Evolutionary conservation across 1,139 yeast species (phyloP).

Genomic region (Suhomyces maxii): DNA sequence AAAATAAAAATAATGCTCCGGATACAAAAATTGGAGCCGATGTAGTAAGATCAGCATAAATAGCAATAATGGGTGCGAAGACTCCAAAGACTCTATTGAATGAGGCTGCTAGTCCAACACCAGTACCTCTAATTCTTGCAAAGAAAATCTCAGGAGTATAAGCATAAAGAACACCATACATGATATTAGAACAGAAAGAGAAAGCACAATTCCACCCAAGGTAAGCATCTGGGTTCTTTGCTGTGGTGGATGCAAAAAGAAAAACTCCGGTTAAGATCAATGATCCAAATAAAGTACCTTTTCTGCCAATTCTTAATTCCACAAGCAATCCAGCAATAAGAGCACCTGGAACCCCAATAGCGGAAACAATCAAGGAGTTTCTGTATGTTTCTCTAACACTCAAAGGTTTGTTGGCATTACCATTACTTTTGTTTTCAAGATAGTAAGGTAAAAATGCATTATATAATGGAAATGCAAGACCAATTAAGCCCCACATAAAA

Average conservation of each 20-base stretch:
- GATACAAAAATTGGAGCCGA: conserved; percentile 46
- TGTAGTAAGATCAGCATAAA: conserved; percentile 42
- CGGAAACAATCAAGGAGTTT: conserved; percentile 42
- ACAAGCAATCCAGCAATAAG: conserved; percentile 40
- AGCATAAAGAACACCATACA: conserved; percentile 48
- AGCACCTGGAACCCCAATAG: conserved; percentile 45
- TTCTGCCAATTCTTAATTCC: conserved; percentile 41
- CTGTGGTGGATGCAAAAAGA: conserved; percentile 43
- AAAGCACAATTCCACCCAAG: conserved; percentile 49
- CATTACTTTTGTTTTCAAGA: conserved; percentile 34
- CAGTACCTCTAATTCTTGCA: conserved; percentile 43
- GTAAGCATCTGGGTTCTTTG: conserved; percentile 37
- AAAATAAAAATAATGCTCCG: conserved; percentile 40
- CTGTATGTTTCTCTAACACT: conserved; percentile 39
- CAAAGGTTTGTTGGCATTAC: conserved; percentile 29
- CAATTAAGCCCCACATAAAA: conserved; percentile 44
- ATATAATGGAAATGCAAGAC: conserved; percentile 47
- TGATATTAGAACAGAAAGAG: conserved; percentile 40
- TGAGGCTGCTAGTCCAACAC: conserved; percentile 44
- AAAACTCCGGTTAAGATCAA: conserved; percentile 40
- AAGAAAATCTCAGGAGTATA: conserved; percentile 48
- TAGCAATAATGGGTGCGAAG: conserved; percentile 47
- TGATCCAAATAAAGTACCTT: conserved; percentile 37
- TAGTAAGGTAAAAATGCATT: conserved; percentile 46
- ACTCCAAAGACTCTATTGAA: conserved; percentile 44